A percentile compares a stretch with the other conserved stretches of the same genome.
These are phyloP conservation scores for Exophiala aquamarina DNA, from an alignment of 2,329 filamentous ascomycete species.

Conservation along the genomic window DNA sequence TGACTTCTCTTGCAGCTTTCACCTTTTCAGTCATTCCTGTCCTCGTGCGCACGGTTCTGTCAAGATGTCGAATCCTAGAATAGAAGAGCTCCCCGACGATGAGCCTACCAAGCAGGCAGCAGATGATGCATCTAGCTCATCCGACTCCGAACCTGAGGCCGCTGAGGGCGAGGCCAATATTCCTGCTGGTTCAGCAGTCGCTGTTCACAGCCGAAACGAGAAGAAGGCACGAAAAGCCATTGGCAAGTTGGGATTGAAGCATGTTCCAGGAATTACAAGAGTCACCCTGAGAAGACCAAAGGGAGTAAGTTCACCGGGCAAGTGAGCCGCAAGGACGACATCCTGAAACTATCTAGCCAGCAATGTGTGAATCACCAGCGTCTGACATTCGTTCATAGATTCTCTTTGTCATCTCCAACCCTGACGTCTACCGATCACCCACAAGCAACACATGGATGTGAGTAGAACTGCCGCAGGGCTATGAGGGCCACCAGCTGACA, in stretches of 20 bases:
- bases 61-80: constrained; percentile 93
- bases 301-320: constrained; percentile 72
- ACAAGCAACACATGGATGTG: constrained; percentile 99
- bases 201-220: constrained; percentile 98
- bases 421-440: constrained; percentile 98
- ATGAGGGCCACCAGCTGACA: constrained; percentile 3
- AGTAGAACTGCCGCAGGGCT: constrained; percentile 41
- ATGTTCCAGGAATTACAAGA: constrained; percentile 94
- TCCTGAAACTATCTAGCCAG: too few relatives aligned
- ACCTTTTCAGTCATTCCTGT: neutral
- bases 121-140: constrained; percentile 62
- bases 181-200: constrained; percentile 81
- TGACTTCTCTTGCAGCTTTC: neutral
- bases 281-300: constrained; percentile 98
- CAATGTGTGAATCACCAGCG: too few relatives aligned
- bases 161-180: constrained; percentile 57
- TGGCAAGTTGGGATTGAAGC: constrained; percentile 95
- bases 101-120: constrained; percentile 79
- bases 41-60: constrained; percentile 37
- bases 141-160: constrained; percentile 48
- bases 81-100: constrained; percentile 94
- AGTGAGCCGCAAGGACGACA: neutral
- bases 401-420: constrained; percentile 99
- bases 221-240: constrained; percentile 99
- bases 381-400: constrained; percentile 60